A percentile compares a stretch with the other conserved stretches of the same genome.
Conservation (phyloP, 1,284 basidiomycete genomes). For the Vanrija sp. region DNA sequence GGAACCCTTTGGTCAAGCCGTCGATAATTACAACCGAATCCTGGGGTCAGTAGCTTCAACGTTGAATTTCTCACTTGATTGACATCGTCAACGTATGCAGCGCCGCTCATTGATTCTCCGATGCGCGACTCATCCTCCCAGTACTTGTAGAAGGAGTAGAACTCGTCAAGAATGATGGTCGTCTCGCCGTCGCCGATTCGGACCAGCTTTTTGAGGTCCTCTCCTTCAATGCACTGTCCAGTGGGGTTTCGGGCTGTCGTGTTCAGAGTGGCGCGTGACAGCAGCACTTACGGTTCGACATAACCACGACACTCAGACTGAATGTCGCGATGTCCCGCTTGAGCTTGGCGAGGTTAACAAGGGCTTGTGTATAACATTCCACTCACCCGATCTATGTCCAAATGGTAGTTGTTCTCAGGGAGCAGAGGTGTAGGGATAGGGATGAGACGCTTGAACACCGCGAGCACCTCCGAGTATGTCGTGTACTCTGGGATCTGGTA, state of each 20-base stretch:
- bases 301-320: constrained; percentile 78
- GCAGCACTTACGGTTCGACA: constrained; percentile 59
- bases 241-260: constrained; percentile 55
- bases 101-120: constrained; percentile 76
- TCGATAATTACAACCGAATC: constrained; percentile 82
- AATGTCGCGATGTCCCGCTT: constrained; percentile 46
- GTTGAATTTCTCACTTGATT: constrained; percentile 51
- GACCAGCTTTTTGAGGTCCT: constrained; percentile 77
- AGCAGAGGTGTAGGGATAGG: constrained; percentile 70
- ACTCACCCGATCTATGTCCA: constrained; percentile 59
- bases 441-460: constrained; percentile 81
- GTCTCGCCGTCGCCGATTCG: constrained; percentile 59
- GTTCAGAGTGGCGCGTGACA: no score
- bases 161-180: constrained; percentile 83
- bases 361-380: not conserved
- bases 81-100: constrained; percentile 78
- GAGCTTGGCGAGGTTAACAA: constrained; percentile 56
- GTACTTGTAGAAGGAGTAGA: constrained; percentile 67
- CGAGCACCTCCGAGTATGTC: constrained; percentile 62
- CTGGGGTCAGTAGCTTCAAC: constrained; percentile 30
- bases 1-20: constrained; percentile 79
- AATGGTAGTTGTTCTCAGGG: constrained; percentile 56
- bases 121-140: constrained; percentile 68
- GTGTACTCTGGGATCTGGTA: constrained; percentile 43
- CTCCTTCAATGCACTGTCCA: constrained; percentile 69